Conservation (phyloP, 495 filamentous ascomycete species). For the Aspergillus panamensis region DNA sequence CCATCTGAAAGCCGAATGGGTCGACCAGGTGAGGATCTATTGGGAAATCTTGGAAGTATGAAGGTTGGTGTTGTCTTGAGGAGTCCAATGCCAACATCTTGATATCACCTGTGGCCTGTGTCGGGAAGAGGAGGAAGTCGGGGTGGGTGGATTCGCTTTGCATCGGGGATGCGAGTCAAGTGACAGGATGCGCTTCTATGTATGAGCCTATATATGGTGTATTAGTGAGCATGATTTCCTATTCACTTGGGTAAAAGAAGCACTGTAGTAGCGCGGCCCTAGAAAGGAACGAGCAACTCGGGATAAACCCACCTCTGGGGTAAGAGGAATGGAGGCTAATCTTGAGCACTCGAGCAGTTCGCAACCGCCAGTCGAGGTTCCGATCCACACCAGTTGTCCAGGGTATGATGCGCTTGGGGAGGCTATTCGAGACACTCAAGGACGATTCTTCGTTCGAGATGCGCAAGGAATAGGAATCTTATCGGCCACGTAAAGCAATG, state of each 20-base stretch:
- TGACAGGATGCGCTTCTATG: constrained; percentile 3
- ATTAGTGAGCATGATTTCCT: neutral
- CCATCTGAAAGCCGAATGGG: constrained; percentile 33
- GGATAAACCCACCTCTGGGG: constrained; percentile 8
- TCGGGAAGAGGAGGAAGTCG: constrained; percentile 31
- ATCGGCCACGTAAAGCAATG: too few species aligned
- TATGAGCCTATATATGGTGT: constrained; percentile 5
- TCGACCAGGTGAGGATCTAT: constrained; percentile 38
- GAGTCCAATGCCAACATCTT: constrained; percentile 43
- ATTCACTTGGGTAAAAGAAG: neutral
- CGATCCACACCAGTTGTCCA: too few species aligned
- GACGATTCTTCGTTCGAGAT: too few species aligned
- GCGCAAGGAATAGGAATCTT: too few species aligned
- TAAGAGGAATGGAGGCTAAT: neutral
- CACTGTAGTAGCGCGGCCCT: constrained; percentile 11
- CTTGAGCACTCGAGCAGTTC: too few species aligned
- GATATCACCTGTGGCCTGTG: constrained; percentile 10
- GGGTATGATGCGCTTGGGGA: too few species aligned
- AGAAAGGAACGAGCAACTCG: constrained; percentile 19
- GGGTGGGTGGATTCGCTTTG: constrained; percentile 18
- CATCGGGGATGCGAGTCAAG: constrained; percentile 17
- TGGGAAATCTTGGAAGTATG: constrained; percentile 36
- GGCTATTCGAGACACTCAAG: too few species aligned
- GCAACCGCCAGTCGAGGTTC: too few species aligned
- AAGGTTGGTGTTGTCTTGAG: constrained; percentile 32